A percentile compares a stretch with the other conserved stretches of the same genome.
phyloP scores from a whole-genome alignment of 306 rosid species.

The Cucumis hystrix region DNA sequence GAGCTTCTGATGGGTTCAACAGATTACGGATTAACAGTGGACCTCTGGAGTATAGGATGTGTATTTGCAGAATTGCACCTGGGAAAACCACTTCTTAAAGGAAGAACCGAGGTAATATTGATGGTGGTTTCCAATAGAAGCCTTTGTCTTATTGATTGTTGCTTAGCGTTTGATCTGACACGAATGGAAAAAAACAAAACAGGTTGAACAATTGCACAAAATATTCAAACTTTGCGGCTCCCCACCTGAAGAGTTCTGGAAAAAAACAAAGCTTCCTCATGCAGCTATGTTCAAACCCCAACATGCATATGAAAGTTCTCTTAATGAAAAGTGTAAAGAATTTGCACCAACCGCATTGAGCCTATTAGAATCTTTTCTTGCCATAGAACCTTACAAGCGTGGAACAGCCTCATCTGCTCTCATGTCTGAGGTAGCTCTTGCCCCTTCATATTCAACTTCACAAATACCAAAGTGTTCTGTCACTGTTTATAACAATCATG shows the following conservation, averaged over 20 bases:
- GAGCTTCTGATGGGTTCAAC: conserved; percentile 96
- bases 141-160: background rate
- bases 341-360: conserved; percentile 42
- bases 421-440: conserved; percentile 55
- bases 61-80: conserved; percentile 79
- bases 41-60: conserved; percentile 95
- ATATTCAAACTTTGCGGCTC: conserved; percentile 90
- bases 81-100: conserved; percentile 80
- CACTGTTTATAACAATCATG: background rate
- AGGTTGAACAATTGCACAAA: conserved; percentile 96
- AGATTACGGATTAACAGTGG: conserved; percentile 69
- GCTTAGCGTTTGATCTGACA: background rate
- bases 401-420: conserved; percentile 89
- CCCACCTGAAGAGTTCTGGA: conserved; percentile 89
- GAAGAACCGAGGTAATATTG: conserved; percentile 81
- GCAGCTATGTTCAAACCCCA: conserved; percentile 86
- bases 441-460: background rate
- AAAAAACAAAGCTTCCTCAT: conserved; percentile 67
- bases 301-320: conserved; percentile 47
- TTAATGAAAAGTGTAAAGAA: conserved; percentile 49
- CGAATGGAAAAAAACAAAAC: background rate
- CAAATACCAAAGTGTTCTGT: background rate
- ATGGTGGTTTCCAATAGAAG: background rate
- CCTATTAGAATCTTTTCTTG: conserved; percentile 58
- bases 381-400: conserved; percentile 54